A percentile compares a stretch with the other conserved stretches of the same genome.
Conservation (phyloP, 352 stramenopile genomes). For the Phytophthora multivora region DNA sequence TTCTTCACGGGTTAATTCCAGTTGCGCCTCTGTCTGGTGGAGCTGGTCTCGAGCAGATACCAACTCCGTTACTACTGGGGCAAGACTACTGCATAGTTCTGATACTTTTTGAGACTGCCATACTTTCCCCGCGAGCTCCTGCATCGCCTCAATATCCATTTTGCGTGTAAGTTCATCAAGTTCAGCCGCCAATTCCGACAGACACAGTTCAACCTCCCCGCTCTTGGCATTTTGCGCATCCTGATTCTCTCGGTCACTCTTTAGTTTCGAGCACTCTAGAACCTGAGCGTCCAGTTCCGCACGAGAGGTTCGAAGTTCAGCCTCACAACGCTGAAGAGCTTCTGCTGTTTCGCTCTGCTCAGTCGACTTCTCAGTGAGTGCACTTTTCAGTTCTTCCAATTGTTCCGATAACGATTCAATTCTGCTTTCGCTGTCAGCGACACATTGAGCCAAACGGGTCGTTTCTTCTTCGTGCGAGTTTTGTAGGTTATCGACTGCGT, state of each 20-base stretch:
- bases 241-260: constrained; percentile 26
- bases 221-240: constrained; percentile 15
- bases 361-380: constrained; percentile 13
- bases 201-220: constrained; percentile 6
- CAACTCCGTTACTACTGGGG: constrained; percentile 12
- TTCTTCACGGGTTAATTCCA: constrained; percentile 10
- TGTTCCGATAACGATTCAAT: constrained; percentile 20
- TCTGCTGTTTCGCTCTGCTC: constrained; percentile 16
- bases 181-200: constrained; percentile 18
- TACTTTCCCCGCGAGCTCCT: constrained; percentile 1
- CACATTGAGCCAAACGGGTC: constrained; percentile 7
- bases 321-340: constrained; percentile 17
- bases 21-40: constrained; percentile 10
- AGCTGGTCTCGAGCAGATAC: constrained; percentile 20
- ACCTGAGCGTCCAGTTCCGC: constrained; percentile 18
- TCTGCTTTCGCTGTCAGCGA: constrained; percentile 11
- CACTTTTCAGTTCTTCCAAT: constrained; percentile 12
- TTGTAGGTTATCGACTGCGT: constrained; percentile 8
- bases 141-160: background rate
- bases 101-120: constrained; percentile 27
- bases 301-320: constrained; percentile 17
- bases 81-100: constrained; percentile 17
- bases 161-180: constrained; percentile 16
- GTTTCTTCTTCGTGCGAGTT: constrained; percentile 20
- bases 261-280: constrained; percentile 16